phyloP scores from a whole-genome alignment of 345 rosid genomes.

The Dovyalis caffra region DNA sequence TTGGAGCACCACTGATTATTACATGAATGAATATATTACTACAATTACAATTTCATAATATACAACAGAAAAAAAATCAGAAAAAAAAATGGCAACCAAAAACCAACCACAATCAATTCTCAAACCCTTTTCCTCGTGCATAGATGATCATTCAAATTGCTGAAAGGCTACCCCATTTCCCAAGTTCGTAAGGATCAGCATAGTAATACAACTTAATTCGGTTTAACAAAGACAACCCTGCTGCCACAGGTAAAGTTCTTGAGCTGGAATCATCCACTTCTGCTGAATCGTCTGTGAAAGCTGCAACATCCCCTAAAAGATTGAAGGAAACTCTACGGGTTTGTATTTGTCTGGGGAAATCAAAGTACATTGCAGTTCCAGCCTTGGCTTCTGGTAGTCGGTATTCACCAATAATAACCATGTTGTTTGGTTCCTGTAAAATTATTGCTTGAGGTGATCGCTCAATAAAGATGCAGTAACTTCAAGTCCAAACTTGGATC shows the following conservation, averaged over 20 bases:
- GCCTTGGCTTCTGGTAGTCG: conserved; percentile 74
- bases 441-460: conserved; percentile 3
- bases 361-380: conserved; percentile 81
- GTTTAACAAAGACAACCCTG: conserved; percentile 67
- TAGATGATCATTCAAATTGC: conserved; percentile 34
- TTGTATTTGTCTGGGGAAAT: conserved; percentile 69
- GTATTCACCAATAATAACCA: conserved; percentile 78
- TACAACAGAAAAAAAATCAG: conserved; percentile 22
- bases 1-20: neutral
- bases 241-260: conserved; percentile 49
- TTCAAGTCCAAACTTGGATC: neutral
- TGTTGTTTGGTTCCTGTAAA: conserved; percentile 61
- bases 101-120: conserved; percentile 6
- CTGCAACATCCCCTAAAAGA: conserved; percentile 78
- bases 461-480: neutral
- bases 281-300: conserved; percentile 68
- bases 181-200: conserved; percentile 74
- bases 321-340: conserved; percentile 53
- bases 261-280: conserved; percentile 60
- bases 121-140: neutral
- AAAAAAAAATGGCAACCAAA: conserved; percentile 1
- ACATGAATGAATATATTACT: conserved; percentile 12
- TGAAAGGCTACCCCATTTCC: conserved; percentile 89
- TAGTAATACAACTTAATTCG: conserved; percentile 71
- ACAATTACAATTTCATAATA: conserved; percentile 14